Percentiles rank a stretch among this genome's conserved stretches.
phyloP scores from a whole-genome alignment of 495 filamentous ascomycete genomes.

The Daldinia decipiens region DNA sequence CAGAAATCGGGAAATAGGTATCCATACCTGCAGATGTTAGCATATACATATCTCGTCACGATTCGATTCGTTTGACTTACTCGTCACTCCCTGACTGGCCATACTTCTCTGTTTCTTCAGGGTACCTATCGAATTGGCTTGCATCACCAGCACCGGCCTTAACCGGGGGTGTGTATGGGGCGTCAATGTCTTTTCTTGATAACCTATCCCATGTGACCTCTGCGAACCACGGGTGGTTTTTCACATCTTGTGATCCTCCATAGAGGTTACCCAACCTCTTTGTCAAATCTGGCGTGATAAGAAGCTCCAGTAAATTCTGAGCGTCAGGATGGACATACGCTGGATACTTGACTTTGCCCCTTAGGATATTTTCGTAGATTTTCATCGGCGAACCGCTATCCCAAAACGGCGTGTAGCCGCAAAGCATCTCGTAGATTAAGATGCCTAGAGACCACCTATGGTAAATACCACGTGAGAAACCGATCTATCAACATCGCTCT shows the following conservation, averaged over 20 bases:
- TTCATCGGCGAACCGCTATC: constrained; percentile 97
- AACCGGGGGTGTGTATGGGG: constrained; percentile 97
- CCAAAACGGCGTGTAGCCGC: constrained; percentile 98
- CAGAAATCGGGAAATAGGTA: constrained; percentile 80
- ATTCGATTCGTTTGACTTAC: constrained; percentile 66
- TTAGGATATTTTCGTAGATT: constrained; percentile 98
- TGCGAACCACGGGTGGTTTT: constrained; percentile 93
- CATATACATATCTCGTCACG: constrained; percentile 14
- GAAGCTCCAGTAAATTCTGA: constrained; percentile 86
- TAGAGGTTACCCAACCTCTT: constrained; percentile 95
- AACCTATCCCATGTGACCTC: constrained; percentile 98
- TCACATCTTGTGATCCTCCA: constrained; percentile 91
- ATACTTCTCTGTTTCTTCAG: constrained; percentile 94
- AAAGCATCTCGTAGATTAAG: constrained; percentile 99
- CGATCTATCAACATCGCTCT: constrained; percentile 1
- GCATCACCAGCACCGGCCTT: constrained; percentile 92
- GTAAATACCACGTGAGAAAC: constrained; percentile 17
- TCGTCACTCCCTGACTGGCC: constrained; percentile 78
- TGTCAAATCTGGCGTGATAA: constrained; percentile 94
- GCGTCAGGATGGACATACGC: constrained; percentile 95
- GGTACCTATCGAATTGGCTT: constrained; percentile 97
- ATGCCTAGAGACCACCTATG: constrained; percentile 97
- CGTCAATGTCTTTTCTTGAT: constrained; percentile 95
- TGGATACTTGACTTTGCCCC: constrained; percentile 93
- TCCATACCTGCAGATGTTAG: constrained; percentile 64